Percentiles rank a stretch among this genome's conserved stretches.
phyloP scores from a whole-genome alignment of 169 alveolate species.

The Cryptosporidium parvum region DNA sequence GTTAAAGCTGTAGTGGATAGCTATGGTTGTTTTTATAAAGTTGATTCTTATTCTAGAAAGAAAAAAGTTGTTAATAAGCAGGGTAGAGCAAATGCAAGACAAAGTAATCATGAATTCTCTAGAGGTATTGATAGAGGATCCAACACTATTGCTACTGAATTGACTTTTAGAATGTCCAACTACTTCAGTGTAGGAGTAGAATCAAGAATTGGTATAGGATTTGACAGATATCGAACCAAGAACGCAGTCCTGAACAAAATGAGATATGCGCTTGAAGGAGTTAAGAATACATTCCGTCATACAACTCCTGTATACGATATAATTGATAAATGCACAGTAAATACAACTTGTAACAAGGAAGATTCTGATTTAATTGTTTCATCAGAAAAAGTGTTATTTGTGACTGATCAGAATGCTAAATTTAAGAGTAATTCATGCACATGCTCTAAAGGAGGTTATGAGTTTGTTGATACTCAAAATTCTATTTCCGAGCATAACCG shows the following conservation, averaged over 20 bases:
- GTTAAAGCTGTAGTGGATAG: constrained; percentile 85
- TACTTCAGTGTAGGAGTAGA: constrained; percentile 94
- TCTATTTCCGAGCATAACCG: background rate
- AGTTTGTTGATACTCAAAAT: constrained; percentile 24
- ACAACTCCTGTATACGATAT: constrained; percentile 62
- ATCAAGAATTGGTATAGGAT: constrained; percentile 93
- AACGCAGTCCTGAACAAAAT: constrained; percentile 77
- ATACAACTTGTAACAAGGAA: background rate
- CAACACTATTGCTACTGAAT: constrained; percentile 51
- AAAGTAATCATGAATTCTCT: constrained; percentile 42
- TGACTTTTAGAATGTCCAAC: constrained; percentile 87
- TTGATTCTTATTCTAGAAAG: constrained; percentile 63
- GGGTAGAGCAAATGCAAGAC: constrained; percentile 40
- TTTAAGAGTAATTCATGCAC: constrained; percentile 44
- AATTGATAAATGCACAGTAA: constrained; percentile 69
- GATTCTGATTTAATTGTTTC: constrained; percentile 19
- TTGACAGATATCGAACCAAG: constrained; percentile 87
- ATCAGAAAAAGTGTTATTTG: constrained; percentile 53
- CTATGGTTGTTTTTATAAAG: constrained; percentile 84
- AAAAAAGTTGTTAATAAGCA: constrained; percentile 76
- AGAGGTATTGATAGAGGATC: constrained; percentile 44
- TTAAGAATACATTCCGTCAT: constrained; percentile 57
- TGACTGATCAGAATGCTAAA: constrained; percentile 10
- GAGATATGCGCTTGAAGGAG: constrained; percentile 69
- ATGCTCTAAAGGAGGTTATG: constrained; percentile 17